These are phyloP conservation scores for Fraxinus excelsior DNA, from an alignment of 257 asterid species.

Conservation along the genomic window DNA sequence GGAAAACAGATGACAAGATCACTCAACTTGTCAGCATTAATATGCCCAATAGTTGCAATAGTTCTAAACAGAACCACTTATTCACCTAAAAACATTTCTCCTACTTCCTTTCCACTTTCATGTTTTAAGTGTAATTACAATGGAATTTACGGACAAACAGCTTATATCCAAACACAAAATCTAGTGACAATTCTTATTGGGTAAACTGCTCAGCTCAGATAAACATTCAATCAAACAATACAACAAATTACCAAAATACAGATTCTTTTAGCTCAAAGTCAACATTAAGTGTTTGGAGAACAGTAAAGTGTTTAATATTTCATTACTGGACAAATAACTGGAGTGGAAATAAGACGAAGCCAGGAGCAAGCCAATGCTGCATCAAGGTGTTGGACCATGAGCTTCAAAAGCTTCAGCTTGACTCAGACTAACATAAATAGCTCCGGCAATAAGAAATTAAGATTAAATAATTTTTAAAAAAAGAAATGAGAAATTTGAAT, in stretches of 20 bases:
- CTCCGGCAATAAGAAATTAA: constrained; percentile 7
- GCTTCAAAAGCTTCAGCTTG: constrained; percentile 23
- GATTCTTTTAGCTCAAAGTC: constrained; percentile 17
- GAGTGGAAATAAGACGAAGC: constrained; percentile 5
- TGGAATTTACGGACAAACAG: not conserved
- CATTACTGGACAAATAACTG: not conserved
- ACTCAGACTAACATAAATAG: constrained; percentile 5
- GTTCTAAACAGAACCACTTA: not conserved
- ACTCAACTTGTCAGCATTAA: not conserved
- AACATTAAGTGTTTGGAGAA: not conserved
- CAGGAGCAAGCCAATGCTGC: not conserved
- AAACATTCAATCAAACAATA: not conserved
- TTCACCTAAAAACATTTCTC: not conserved
- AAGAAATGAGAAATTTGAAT: not conserved
- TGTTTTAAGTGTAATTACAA: not conserved
- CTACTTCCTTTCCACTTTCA: not conserved
- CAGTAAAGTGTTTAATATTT: constrained; percentile 3
- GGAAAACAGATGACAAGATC: not conserved
- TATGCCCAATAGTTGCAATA: constrained; percentile 1
- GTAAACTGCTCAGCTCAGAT: not conserved
- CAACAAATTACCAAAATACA: not conserved
- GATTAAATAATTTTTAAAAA: not conserved
- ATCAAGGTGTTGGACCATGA: constrained; percentile 11
- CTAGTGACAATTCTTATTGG: not conserved
- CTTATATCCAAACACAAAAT: not conserved